Base-by-base conservation (phyloP, 306 rosid species). In the Ormosia semicastrata region DNA sequence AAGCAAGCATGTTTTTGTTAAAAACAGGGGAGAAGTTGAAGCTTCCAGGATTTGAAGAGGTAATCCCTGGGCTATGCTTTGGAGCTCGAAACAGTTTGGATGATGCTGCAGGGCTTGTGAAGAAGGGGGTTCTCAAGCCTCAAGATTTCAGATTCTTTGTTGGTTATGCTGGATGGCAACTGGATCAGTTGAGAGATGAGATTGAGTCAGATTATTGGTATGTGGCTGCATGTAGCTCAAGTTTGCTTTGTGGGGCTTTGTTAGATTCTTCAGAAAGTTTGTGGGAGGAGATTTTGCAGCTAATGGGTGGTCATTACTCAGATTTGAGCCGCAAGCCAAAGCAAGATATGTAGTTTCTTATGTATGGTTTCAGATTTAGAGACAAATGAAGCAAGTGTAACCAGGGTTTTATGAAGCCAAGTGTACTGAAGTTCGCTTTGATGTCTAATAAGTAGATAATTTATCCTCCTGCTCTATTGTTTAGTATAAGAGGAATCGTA, bases 141-240 rank as follows among this genome's bases (percentile, higher is more conserved):
- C 93, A 88, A 66, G 97, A 94, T 88, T 92, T 94, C 84, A 91
- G 88, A 86, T 96, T 96, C 86, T 96, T 94, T 75, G 93, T 91
- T 41, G 99, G 99, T 62, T 96, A 96, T 82, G 97, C 99, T n/a
- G 99, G 99, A 84, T 96, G 99, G 99, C 97, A 94, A 84, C 82
- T 88, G 75, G 97, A 96, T 82, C 99, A 94, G 81, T 73, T 96
- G 97, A 81, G 91, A 80, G 98, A 93, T 78, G 99, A 96, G 90
- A 96, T 96, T 47, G 97, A 92, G 70, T 89, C 97, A 8, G 85
- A 96, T 82, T 96, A 92, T 84, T 96, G 99, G 99, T 67, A 90
- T 72, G 99, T 93, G 34, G 98, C 98, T 81, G 97, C 99, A 32
- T 94, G 99, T 85, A 94, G 99, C 93, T 91, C 97, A 15, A 90